phyloP scores from a whole-genome alignment of 2,329 filamentous ascomycete species.

The Talaromyces sp. region DNA sequence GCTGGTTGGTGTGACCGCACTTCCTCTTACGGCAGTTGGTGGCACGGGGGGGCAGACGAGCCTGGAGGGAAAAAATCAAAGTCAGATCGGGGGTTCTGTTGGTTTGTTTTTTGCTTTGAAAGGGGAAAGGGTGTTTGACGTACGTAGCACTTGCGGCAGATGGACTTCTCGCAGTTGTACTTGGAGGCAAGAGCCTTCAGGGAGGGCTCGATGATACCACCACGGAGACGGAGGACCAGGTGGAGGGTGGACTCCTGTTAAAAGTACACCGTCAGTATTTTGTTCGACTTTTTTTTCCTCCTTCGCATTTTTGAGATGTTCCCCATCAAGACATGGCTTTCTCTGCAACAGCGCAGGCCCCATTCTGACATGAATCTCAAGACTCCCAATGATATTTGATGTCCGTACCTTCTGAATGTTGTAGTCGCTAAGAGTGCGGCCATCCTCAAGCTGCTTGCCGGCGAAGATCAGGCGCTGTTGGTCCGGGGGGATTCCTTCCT shows the following conservation, averaged over 20 bases:
- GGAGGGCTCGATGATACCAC: constrained; percentile 98
- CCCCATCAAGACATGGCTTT: not conserved
- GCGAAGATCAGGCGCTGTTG: constrained; percentile 99
- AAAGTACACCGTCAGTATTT: constrained; percentile 7
- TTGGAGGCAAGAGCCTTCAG: constrained; percentile 97
- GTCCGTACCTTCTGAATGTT: constrained; percentile 92
- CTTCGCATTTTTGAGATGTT: not conserved
- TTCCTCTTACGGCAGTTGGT: constrained; percentile 99
- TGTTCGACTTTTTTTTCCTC: not conserved
- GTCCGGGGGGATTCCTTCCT: constrained; percentile 97
- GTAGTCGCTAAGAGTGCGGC: constrained; percentile 94
- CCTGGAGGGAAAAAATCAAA: constrained; percentile 29
- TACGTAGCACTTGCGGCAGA: constrained; percentile 99
- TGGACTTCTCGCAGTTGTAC: constrained; percentile 99
- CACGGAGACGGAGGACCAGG: constrained; percentile 96
- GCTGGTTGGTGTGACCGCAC: constrained; percentile 99
- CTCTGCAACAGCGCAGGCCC: not conserved
- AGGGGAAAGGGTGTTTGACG: constrained; percentile 32
- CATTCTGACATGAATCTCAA: not conserved
- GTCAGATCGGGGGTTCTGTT: not conserved
- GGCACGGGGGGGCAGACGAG: constrained; percentile 90
- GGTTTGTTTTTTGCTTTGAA: not conserved
- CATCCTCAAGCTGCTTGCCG: constrained; percentile 98
- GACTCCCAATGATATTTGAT: not conserved
- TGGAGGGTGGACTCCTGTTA: constrained; percentile 91